Conservation (phyloP, 225 moss, liverwort and hornwort species). For the Climacium dendroides region DNA sequence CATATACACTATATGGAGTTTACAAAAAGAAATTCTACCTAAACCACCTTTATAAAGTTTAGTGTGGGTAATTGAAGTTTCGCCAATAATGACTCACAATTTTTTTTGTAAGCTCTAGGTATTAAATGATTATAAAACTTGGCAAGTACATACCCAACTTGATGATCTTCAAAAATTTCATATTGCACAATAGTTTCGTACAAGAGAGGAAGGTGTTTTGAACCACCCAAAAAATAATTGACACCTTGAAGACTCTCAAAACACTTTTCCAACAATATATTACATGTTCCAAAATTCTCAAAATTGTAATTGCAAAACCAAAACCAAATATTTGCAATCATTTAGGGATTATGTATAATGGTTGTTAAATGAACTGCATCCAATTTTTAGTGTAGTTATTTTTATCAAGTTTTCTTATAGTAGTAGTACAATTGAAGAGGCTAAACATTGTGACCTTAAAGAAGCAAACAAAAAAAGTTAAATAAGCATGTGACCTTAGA, state of each 20-base stretch:
- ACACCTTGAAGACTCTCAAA: background rate
- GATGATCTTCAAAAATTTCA: background rate
- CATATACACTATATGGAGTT: accelerated
- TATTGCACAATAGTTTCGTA: too few relatives aligned
- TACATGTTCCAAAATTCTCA: accelerated
- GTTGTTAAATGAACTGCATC: background rate
- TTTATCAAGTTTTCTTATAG: background rate
- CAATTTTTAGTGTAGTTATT: background rate
- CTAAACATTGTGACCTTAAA: background rate
- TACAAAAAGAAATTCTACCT: background rate
- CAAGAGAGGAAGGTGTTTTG: background rate
- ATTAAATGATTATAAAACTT: background rate
- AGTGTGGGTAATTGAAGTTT: background rate
- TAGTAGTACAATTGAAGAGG: background rate
- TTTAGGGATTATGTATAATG: background rate
- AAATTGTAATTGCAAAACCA: accelerated
- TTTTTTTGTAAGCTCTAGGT: background rate
- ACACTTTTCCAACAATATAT: background rate
- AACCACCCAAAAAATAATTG: background rate
- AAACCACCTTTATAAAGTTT: background rate
- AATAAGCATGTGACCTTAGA: background rate
- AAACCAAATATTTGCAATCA: background rate
- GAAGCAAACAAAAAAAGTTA: background rate
- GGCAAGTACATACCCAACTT: background rate
- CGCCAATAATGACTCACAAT: background rate